Evolutionary conservation across 2,329 filamentous ascomycete genomes (phyloP), one percentile per base, ranked within the genome.

Genomic region (Stagonosporopsis rhizophila): DNA sequence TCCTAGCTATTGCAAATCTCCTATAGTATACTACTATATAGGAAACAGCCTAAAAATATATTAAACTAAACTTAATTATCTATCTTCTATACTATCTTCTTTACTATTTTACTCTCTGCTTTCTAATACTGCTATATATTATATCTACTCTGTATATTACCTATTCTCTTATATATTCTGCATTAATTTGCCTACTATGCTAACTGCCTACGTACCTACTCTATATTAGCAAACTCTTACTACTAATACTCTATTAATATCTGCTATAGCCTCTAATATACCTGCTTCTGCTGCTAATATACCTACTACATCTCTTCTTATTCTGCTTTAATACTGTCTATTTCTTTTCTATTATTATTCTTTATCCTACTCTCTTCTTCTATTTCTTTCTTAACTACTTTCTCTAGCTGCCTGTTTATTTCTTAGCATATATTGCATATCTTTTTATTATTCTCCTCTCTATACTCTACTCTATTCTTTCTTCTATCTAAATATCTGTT

Each of bases 11-110:
- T 51, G 22, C 32, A 62, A n/a, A 60, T 40, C 38, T 40, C 41
- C 47, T 62, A 35, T 32, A 37, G 59, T 37, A 60, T 44, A 20
- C 27, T 28, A 28, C 35, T 40, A 48, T 32, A 58, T 44, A n/a
- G 17, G 35, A 51, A 61, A 52, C 49, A 61, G 14, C 49, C 52
- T 52, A 41, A 57, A 56, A 49, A 61, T 14, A n/a, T n/a, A 15
- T 57, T 40, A 39, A 52, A 57, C 51, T 44, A 8, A 4, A 49
- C 49, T 39, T 54, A 27, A 17, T 49, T 40, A 15, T 58, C 44
- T 42, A 58, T 4, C 22, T 14, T 20, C 51, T 49, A 52, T 23
- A 53, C 34, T 35, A 39, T 53, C 44, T 45, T 42, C 41, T 38
- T 44, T n/a, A 9, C 40, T 17, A 34, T 9, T 37, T 39, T 14